Percentiles rank a stretch among this genome's conserved stretches.
Conservation (phyloP, 371 early-diverging fungal species). For the Nematocida major region DNA sequence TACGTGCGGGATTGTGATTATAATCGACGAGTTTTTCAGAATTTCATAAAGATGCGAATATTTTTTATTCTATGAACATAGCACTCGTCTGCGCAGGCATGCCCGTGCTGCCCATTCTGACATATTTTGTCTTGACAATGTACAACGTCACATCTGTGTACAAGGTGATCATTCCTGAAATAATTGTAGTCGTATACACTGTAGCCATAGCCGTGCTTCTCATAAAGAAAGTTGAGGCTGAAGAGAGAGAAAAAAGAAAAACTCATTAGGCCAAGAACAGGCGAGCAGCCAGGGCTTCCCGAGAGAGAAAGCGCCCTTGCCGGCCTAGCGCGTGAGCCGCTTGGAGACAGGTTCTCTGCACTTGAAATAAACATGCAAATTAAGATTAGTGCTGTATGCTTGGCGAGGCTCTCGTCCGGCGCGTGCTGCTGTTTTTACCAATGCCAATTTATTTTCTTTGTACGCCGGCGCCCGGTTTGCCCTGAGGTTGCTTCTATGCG, state of each 20-base stretch:
- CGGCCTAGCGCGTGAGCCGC: too few relatives aligned
- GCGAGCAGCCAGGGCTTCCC: too few relatives aligned
- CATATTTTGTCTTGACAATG: constrained; percentile 2
- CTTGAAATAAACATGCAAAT: too few relatives aligned
- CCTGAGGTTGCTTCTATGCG: too few relatives aligned
- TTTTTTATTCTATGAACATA: constrained; percentile 36
- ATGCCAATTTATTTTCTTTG: too few relatives aligned
- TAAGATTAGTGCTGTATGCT: too few relatives aligned
- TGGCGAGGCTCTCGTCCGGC: too few relatives aligned
- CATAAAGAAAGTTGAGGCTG: background rate
- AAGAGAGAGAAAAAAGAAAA: constrained; percentile 8
- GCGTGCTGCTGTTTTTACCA: too few relatives aligned
- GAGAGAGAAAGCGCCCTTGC: too few relatives aligned
- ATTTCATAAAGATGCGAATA: background rate
- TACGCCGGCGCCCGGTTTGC: too few relatives aligned
- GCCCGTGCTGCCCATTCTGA: constrained; percentile 2
- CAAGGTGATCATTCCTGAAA: constrained; percentile 2
- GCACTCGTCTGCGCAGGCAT: constrained; percentile 9
- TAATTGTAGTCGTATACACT: constrained; percentile 13
- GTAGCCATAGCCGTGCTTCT: background rate
- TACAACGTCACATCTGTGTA: background rate
- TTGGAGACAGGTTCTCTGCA: too few relatives aligned
- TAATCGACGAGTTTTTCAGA: constrained; percentile 29
- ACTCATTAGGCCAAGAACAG: background rate
- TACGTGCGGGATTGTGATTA: constrained; percentile 34